phyloP scores from a whole-genome alignment of 2,329 filamentous ascomycete species.

The Penicillium sp. region DNA sequence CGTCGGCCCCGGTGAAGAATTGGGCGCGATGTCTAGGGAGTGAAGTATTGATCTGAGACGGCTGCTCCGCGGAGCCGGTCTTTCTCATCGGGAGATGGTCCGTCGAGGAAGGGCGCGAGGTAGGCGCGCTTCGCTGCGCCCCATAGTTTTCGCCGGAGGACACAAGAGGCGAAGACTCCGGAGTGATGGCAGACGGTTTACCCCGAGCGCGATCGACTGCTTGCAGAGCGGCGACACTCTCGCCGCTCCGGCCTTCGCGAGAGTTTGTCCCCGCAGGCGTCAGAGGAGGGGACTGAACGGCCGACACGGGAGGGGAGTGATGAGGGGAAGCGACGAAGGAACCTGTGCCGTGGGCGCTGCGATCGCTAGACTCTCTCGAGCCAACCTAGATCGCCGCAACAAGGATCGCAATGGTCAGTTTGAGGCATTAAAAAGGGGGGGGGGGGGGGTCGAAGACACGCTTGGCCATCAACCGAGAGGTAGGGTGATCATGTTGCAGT shows the following conservation, averaged over 20 bases:
- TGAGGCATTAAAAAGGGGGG: too few relatives aligned
- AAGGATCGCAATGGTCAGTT: too few relatives aligned
- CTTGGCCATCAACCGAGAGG: too few relatives aligned
- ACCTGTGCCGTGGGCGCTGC: constrained; percentile 55
- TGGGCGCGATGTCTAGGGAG: constrained; percentile 46
- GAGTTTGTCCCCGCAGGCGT: constrained; percentile 74
- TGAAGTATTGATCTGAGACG: constrained; percentile 36
- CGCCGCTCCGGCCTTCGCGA: constrained; percentile 43
- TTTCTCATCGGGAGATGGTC: constrained; percentile 38
- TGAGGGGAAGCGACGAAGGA: constrained; percentile 61
- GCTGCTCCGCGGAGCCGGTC: constrained; percentile 40
- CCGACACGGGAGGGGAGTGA: constrained; percentile 60
- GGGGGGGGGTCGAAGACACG: too few relatives aligned
- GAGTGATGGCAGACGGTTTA: constrained; percentile 43
- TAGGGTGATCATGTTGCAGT: not conserved
- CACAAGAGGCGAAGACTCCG: constrained; percentile 50
- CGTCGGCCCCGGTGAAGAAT: constrained; percentile 55
- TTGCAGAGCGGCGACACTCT: constrained; percentile 27
- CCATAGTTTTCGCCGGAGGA: constrained; percentile 29
- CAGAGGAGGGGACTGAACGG: constrained; percentile 80
- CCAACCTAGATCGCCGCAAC: constrained; percentile 27
- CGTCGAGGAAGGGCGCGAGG: constrained; percentile 38
- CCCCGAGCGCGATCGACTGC: constrained; percentile 28
- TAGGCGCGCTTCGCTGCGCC: constrained; percentile 31
- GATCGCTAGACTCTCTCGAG: constrained; percentile 55